phyloP scores from a whole-genome alignment of 495 filamentous ascomycete genomes.

The Aspergillus coremiiformis region DNA sequence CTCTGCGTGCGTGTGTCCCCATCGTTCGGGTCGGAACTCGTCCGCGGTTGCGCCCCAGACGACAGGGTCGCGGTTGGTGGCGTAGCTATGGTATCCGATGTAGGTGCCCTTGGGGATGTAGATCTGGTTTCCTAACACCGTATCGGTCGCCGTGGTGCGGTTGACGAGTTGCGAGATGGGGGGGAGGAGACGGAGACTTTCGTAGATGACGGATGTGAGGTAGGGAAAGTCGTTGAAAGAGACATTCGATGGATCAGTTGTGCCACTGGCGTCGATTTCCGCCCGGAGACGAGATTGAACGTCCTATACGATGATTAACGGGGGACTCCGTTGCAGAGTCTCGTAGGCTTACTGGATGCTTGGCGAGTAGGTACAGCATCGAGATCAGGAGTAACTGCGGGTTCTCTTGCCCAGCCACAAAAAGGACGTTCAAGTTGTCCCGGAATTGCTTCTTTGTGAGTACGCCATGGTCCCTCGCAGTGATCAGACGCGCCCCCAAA shows the following conservation, averaged over 20 bases:
- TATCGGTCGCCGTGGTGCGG: slow-evolving; percentile 13
- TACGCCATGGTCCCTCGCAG: neutral
- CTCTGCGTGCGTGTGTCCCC: slow-evolving; percentile 7
- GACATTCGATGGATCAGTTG: neutral
- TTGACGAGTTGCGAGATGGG: slow-evolving; percentile 32
- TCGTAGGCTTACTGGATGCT: slow-evolving; percentile 10
- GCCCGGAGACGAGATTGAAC: neutral
- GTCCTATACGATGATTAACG: neutral
- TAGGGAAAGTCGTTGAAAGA: slow-evolving; percentile 9
- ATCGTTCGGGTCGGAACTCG: slow-evolving; percentile 18
- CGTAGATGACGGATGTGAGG: slow-evolving; percentile 18
- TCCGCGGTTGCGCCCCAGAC: slow-evolving; percentile 18
- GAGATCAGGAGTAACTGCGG: slow-evolving; percentile 27
- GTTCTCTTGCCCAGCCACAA: slow-evolving; percentile 36
- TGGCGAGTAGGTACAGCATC: slow-evolving; percentile 26
- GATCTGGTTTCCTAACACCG: slow-evolving; percentile 15
- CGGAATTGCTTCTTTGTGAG: slow-evolving; percentile 20
- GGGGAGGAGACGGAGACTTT: slow-evolving; percentile 30
- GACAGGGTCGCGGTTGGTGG: slow-evolving; percentile 10
- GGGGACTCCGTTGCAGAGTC: neutral
- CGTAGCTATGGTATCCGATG: slow-evolving; percentile 19
- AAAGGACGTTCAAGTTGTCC: slow-evolving; percentile 28
- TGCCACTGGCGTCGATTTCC: neutral
- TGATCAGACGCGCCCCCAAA: slow-evolving; percentile 5
- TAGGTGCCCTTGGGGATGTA: slow-evolving; percentile 15